Evolutionary conservation across 108 stramenopile genomes (phyloP).

Genomic region (Discostella stelligeroides): DNA sequence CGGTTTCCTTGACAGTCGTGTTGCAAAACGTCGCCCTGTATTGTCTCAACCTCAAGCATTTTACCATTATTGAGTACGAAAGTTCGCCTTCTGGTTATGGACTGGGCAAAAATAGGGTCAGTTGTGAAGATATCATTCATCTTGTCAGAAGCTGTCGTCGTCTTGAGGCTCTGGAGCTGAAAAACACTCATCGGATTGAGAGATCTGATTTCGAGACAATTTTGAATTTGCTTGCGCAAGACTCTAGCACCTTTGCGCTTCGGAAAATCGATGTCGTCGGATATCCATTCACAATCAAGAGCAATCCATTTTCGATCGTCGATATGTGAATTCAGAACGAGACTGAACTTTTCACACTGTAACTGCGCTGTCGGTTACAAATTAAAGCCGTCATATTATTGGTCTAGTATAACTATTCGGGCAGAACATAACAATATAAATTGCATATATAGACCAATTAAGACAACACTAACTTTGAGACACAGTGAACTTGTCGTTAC

Average conservation of each 20-base stretch:
- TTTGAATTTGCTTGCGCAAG: constrained; percentile 12
- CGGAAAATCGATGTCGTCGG: constrained; percentile 6
- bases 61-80: no score
- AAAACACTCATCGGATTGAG: background rate
- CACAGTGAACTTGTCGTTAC: no score
- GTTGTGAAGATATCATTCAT: constrained; percentile 11
- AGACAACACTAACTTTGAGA: no score
- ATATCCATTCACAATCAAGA: constrained; percentile 15
- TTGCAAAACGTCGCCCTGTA: constrained; percentile 11
- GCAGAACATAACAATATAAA: no score
- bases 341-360: no score
- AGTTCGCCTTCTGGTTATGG: no score
- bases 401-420: no score
- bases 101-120: background rate
- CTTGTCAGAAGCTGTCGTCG: constrained; percentile 19
- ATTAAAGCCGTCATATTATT: no score
- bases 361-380: no score
- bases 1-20: constrained; percentile 11
- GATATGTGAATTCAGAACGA: no score
- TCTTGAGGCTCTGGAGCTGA: constrained; percentile 27
- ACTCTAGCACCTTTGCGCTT: constrained; percentile 9
- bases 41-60: constrained; percentile 25
- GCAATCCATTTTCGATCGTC: constrained; percentile 10
- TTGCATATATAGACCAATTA: no score
- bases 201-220: constrained; percentile 9